phyloP scores from a whole-genome alignment of 2,329 filamentous ascomycete genomes.

The Ophiostoma tasmaniense region DNA sequence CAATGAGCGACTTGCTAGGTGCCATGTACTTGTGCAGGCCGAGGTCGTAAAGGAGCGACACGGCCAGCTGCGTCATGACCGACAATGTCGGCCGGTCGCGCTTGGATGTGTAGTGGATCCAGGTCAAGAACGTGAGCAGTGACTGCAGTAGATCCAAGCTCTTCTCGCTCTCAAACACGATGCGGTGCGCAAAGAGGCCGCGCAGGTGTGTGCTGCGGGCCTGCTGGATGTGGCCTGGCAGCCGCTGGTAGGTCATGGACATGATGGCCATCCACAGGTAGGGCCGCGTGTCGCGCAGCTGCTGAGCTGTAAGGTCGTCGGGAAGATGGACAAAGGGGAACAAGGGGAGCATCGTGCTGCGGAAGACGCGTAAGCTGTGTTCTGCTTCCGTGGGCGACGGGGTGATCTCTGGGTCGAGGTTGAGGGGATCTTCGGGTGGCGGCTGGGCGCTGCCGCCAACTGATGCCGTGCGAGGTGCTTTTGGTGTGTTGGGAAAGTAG shows the following conservation, averaged over 20 bases:
- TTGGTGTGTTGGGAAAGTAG: neutral
- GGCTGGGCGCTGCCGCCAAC: neutral
- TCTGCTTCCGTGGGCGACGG: conserved; percentile 33
- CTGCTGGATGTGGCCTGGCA: conserved; percentile 32
- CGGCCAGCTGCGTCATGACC: conserved; percentile 34
- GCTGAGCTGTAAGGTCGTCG: conserved; percentile 28
- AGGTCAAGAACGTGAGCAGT: conserved; percentile 32
- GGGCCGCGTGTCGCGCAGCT: conserved; percentile 34
- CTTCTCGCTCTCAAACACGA: conserved; percentile 40
- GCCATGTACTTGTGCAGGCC: conserved; percentile 31
- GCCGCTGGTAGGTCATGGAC: conserved; percentile 36
- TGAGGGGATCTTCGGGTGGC: conserved; percentile 1
- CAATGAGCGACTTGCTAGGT: conserved; percentile 14
- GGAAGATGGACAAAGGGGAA: conserved; percentile 39
- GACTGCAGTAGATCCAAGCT: conserved; percentile 42
- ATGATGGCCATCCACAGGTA: conserved; percentile 44
- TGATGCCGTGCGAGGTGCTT: neutral
- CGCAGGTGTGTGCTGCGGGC: conserved; percentile 35
- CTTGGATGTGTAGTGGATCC: conserved; percentile 20
- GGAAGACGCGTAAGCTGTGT: conserved; percentile 33
- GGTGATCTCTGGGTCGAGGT: conserved; percentile 13
- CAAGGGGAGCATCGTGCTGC: conserved; percentile 31
- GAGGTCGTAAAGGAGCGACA: conserved; percentile 37
- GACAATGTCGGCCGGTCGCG: conserved; percentile 35
- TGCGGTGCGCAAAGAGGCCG: conserved; percentile 34